These are phyloP conservation scores for Gossypium australe DNA, from an alignment of 345 rosid genomes.

Conservation along the genomic window DNA sequence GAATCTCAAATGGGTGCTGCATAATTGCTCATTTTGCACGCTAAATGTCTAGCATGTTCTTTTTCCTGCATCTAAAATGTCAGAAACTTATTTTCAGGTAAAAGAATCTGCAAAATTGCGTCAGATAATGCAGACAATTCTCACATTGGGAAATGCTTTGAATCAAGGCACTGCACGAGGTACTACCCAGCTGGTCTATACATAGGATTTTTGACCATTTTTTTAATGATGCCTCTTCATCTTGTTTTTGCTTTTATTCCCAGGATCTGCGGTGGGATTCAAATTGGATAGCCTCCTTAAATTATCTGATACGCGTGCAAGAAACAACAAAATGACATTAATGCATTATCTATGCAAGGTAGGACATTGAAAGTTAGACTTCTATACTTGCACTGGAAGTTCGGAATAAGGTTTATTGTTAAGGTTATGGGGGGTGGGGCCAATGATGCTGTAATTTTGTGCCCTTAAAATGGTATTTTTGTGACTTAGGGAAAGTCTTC, in stretches of 20 bases:
- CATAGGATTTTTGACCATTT: background rate
- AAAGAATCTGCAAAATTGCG: slow-evolving; percentile 88
- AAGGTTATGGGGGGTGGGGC: background rate
- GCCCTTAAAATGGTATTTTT: background rate
- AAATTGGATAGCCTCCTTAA: slow-evolving; percentile 97
- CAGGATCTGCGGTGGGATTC: slow-evolving; percentile 97
- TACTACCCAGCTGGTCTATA: slow-evolving; percentile 22
- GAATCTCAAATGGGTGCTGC: background rate
- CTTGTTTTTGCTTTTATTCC: slow-evolving; percentile 12
- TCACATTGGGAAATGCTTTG: slow-evolving; percentile 93
- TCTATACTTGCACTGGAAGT: background rate
- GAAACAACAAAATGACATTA: slow-evolving; percentile 89
- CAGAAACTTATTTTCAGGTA: slow-evolving; percentile 44
- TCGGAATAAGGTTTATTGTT: background rate
- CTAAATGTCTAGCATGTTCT: slow-evolving; percentile 19
- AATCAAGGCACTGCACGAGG: slow-evolving; percentile 99
- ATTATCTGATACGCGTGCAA: slow-evolving; percentile 93
- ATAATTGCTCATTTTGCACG: slow-evolving; percentile 18
- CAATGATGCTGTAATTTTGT: background rate
- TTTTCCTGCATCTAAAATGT: slow-evolving; percentile 11
- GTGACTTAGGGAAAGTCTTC: background rate
- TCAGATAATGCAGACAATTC: slow-evolving; percentile 96
- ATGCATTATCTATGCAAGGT: slow-evolving; percentile 99
- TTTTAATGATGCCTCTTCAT: background rate
- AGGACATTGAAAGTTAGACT: slow-evolving; percentile 17